Percentiles rank a stretch among this genome's conserved stretches.
phyloP scores from a whole-genome alignment of 1,139 yeast genomes.

The Zygotorulaspora mrakii region DNA sequence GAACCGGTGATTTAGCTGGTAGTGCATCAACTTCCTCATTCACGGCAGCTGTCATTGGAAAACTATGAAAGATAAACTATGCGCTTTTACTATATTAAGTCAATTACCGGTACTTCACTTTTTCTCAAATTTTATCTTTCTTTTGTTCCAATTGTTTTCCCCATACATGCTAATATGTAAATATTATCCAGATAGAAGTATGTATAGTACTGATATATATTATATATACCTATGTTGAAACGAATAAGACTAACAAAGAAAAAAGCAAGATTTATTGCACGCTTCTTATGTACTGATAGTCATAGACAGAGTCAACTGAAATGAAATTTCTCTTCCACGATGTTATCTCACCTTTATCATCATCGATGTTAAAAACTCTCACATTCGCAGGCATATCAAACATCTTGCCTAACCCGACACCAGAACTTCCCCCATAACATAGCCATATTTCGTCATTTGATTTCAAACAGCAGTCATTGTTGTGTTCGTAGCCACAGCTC shows the following conservation, averaged over 20 bases:
- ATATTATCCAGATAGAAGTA: too few relatives aligned
- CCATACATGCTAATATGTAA: constrained; percentile 8
- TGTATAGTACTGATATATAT: too few relatives aligned
- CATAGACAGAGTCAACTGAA: constrained; percentile 32
- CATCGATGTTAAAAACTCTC: constrained; percentile 45
- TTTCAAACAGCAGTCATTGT: constrained; percentile 51
- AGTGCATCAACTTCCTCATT: constrained; percentile 81
- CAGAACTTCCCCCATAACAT: constrained; percentile 54
- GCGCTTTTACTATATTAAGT: too few relatives aligned
- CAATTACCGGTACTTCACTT: too few relatives aligned
- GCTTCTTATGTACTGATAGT: constrained; percentile 30
- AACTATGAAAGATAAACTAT: constrained; percentile 40
- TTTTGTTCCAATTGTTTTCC: background rate
- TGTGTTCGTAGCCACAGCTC: constrained; percentile 55
- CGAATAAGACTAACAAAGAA: background rate
- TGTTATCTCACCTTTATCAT: constrained; percentile 40
- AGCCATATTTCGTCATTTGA: constrained; percentile 42
- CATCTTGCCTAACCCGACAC: constrained; percentile 46
- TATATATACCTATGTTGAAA: background rate
- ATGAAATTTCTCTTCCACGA: constrained; percentile 53
- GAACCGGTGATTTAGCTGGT: constrained; percentile 97
- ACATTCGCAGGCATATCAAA: constrained; percentile 44
- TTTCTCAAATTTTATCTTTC: constrained; percentile 2
- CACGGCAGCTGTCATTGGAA: constrained; percentile 72
- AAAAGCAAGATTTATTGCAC: constrained; percentile 2